Conservation (phyloP, 208 protist species). For the Leishmania gerbilli region DNA sequence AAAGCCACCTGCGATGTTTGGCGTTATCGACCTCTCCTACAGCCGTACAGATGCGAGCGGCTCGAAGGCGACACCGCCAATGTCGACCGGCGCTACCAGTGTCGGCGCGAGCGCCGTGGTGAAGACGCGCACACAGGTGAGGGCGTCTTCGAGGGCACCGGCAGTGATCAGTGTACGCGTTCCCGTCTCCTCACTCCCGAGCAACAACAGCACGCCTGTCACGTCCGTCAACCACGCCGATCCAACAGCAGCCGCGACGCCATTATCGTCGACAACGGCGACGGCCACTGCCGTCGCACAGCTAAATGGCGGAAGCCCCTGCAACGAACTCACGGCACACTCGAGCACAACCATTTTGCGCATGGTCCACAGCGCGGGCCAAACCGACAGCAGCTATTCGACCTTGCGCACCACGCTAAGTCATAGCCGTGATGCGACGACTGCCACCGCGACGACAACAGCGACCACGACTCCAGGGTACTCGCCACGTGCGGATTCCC, state of each 20-base stretch:
- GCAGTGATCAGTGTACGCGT: conserved; percentile 2
- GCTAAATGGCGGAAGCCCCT: background rate
- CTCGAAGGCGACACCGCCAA: background rate
- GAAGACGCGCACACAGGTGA: background rate
- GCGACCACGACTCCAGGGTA: background rate
- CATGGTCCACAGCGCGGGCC: conserved; percentile 6
- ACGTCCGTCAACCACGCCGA: conserved; percentile 2
- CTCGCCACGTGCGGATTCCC: background rate
- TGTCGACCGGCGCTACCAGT: background rate
- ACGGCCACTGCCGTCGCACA: background rate
- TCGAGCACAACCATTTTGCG: conserved; percentile 10
- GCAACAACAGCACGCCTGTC: background rate
- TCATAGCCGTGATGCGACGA: background rate
- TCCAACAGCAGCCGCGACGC: background rate
- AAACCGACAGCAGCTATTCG: background rate
- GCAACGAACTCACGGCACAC: conserved; percentile 3
- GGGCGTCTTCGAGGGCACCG: conserved; percentile 4
- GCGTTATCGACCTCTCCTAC: conserved; percentile 34
- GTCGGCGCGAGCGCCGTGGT: background rate
- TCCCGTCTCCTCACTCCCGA: background rate
- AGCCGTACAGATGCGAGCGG: conserved; percentile 7
- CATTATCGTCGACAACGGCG: background rate
- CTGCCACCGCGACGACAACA: background rate
- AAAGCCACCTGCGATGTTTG: conserved; percentile 32
- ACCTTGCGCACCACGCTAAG: background rate